Base-by-base conservation (phyloP, 495 filamentous ascomycete genomes). In the Podospora appendiculata region DNA sequence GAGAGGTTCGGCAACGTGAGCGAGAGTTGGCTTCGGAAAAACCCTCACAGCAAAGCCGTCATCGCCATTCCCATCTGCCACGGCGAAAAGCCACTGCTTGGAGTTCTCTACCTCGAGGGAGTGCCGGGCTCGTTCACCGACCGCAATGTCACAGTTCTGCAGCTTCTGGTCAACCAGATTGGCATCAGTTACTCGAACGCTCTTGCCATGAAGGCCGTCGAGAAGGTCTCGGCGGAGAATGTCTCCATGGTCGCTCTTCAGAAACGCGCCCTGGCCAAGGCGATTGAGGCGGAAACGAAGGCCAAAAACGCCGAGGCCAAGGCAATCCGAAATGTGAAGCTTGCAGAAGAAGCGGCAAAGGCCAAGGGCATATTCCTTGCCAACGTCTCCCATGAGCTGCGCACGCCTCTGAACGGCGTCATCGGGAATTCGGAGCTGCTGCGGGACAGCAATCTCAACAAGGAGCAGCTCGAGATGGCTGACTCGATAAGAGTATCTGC, bases 291-390 rank as follows among this genome's bases (percentile, higher is more conserved):
- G 1, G 89, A 95, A 63, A 77, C 81, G 40, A 91, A 94, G 64
- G 88, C 89, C 5, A 91, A 90, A 61, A 72, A 80, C 32, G 89
- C 89, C 1, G 89, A 94, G 64, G 82, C 84, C 0, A 82, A 89
- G 62, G 90, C 90, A 9, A 87, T 90, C 54, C 84, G 87, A 45
- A 92, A 90, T 56, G 87, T 94, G 54, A 87, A 88, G 60, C 75
- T 94, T 12, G 91, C 92, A 45, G 89, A 96, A 64, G 90, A 96
- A 66, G 90, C 89, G 10, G 89, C 89, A 38, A 88, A 85, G 65
- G 90, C 89, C 11, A 96, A 95, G 66, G 87, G 84, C 7, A 90
- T 95, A 46, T 96, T 96, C 76, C 77, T 96, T 17, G 90, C 90
- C 14, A 96, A 95, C 60, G 89, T 95, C 13, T 91, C 87, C 3